phyloP scores from a whole-genome alignment of 306 rosid species.

The Cucurbita argyrosperma region DNA sequence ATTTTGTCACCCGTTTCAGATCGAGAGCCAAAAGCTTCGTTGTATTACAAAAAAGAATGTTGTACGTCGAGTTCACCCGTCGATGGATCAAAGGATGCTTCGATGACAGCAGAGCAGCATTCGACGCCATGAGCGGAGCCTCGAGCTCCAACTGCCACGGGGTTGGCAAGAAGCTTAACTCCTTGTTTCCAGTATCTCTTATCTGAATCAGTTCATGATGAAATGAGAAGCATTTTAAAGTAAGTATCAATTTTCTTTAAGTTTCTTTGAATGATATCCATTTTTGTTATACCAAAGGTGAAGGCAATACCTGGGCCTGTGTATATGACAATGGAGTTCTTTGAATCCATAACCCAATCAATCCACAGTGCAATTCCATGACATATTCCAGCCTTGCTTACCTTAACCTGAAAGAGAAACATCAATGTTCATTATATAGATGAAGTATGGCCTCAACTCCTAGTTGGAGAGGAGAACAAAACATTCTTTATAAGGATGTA shows the following conservation, averaged over 20 bases:
- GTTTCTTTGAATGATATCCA: background rate
- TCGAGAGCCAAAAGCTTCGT: background rate
- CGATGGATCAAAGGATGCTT: constrained; percentile 54
- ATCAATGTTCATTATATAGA: background rate
- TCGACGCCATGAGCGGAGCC: constrained; percentile 6
- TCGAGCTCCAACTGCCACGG: constrained; percentile 35
- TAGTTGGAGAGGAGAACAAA: no score
- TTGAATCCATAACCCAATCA: constrained; percentile 80
- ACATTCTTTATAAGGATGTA: no score
- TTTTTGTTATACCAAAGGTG: background rate
- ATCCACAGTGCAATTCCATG: constrained; percentile 82
- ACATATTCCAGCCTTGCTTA: constrained; percentile 52
- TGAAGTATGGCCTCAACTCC: background rate
- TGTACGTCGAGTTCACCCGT: constrained; percentile 35
- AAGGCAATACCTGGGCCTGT: constrained; percentile 73
- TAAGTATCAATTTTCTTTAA: background rate
- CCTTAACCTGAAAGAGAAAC: constrained; percentile 34
- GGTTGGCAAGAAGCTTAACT: constrained; percentile 64
- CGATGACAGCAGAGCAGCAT: constrained; percentile 32
- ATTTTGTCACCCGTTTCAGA: background rate
- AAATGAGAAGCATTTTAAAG: background rate
- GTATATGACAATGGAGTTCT: constrained; percentile 39
- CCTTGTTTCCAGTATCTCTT: constrained; percentile 92
- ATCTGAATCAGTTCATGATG: constrained; percentile 32
- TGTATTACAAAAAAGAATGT: constrained; percentile 25